Evolutionary conservation across 345 rosid genomes (phyloP).

Genomic region (Euphorbia pulcherrima): DNA sequence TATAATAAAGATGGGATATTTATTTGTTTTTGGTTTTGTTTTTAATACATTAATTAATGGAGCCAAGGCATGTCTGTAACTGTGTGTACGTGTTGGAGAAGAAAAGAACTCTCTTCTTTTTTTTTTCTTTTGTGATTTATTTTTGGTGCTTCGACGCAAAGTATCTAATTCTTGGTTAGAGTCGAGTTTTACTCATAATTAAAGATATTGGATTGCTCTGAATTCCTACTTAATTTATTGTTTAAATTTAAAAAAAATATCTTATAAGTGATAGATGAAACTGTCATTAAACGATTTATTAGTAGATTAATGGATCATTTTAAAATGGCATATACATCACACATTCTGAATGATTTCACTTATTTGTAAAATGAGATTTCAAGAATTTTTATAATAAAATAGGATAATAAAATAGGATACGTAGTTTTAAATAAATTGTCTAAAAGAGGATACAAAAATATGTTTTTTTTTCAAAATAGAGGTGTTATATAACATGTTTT

Average conservation of each 20-base stretch:
- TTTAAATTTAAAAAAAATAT: too few species aligned
- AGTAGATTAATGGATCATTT: background rate
- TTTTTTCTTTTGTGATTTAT: background rate
- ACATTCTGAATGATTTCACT: too few species aligned
- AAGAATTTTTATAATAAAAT: too few species aligned
- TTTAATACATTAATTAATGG: background rate
- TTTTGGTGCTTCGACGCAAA: conserved; percentile 44
- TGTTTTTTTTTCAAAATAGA: too few species aligned
- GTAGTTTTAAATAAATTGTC: too few species aligned
- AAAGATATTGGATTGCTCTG: background rate
- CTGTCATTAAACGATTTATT: background rate
- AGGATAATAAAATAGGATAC: too few species aligned
- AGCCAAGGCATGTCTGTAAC: background rate
- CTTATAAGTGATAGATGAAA: background rate
- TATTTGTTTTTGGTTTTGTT: conserved; percentile 8
- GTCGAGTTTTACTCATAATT: background rate
- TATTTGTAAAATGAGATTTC: too few species aligned
- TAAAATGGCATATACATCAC: too few species aligned
- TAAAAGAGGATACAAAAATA: too few species aligned
- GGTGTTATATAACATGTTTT: too few species aligned
- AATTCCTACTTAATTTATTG: too few species aligned
- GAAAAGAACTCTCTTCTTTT: conserved; percentile 2
- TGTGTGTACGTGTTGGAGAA: background rate
- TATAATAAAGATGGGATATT: background rate
- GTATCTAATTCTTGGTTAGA: conserved; percentile 21